Conservation (phyloP, 345 rosid species). For the Theobroma cacao region DNA sequence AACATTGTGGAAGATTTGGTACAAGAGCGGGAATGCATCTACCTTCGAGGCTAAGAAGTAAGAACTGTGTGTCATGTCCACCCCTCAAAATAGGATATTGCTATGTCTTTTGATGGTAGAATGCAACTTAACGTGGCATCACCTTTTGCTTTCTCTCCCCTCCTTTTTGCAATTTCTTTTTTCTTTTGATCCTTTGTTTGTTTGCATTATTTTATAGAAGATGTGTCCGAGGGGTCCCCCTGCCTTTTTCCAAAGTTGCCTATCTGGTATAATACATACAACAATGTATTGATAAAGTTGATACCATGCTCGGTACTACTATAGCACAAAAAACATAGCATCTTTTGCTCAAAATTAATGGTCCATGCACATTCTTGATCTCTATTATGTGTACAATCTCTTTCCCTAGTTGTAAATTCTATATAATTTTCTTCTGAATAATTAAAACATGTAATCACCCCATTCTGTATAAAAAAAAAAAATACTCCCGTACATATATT, state of each 20-base stretch:
- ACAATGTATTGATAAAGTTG: background rate
- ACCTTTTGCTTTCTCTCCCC: background rate
- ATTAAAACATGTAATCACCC: background rate
- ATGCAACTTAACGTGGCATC: no score
- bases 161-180: background rate
- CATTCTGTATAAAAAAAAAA: no score
- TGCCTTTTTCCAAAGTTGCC: background rate
- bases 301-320: background rate
- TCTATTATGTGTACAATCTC: background rate
- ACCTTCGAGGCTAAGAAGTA: no score
- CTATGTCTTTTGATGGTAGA: no score
- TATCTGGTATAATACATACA: background rate
- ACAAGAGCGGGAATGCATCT: no score
- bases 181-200: background rate
- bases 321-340: background rate
- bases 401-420: background rate
- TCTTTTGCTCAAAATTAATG: background rate
- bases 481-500: no score
- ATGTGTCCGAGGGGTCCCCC: background rate
- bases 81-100: no score
- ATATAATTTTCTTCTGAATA: background rate
- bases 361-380: background rate
- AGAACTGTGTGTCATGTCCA: no score
- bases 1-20: no score
- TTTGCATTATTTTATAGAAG: background rate